These are phyloP conservation scores for Penicillium cosmopolitanum DNA, from an alignment of 495 filamentous ascomycete species.

Conservation along the genomic window DNA sequence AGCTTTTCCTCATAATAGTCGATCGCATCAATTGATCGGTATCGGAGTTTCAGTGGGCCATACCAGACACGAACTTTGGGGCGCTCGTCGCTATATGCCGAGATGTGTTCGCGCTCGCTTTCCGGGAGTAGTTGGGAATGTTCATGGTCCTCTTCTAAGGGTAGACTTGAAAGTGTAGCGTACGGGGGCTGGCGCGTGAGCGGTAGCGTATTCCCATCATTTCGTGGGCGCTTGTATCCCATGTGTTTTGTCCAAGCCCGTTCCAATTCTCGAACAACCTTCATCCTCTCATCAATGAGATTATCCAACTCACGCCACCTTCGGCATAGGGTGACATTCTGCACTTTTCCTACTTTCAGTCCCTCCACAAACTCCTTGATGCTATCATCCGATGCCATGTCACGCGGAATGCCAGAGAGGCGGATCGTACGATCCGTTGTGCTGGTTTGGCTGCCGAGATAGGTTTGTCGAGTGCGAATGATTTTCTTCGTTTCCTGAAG, in stretches of 20 bases:
- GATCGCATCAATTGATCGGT: conserved; percentile 81
- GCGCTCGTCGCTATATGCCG: conserved; percentile 52
- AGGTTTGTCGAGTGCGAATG: conserved; percentile 83
- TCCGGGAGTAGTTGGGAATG: conserved; percentile 57
- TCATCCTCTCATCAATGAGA: conserved; percentile 68
- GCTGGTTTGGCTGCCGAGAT: conserved; percentile 89
- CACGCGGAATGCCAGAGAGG: conserved; percentile 82
- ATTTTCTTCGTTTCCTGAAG: conserved; percentile 79
- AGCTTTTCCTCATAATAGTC: conserved; percentile 90
- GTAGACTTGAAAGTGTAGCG: conserved; percentile 25
- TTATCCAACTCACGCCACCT: conserved; percentile 85
- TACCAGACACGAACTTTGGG: conserved; percentile 79
- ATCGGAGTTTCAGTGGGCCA: conserved; percentile 73
- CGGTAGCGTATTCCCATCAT: conserved; percentile 54
- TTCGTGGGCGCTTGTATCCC: conserved; percentile 52
- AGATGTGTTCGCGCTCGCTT: conserved; percentile 37
- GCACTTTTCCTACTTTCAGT: conserved; percentile 89
- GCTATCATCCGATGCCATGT: conserved; percentile 77
- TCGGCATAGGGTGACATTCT: conserved; percentile 82
- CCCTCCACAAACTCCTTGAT: conserved; percentile 88
- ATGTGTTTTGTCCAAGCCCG: conserved; percentile 79
- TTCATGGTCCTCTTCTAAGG: conserved; percentile 49
- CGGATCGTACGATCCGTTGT: conserved; percentile 93
- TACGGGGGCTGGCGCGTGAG: conserved; percentile 53
- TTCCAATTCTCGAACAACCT: conserved; percentile 73